phyloP scores from a whole-genome alignment of 1,139 yeast genomes.

The Debaryomyces udenii region DNA sequence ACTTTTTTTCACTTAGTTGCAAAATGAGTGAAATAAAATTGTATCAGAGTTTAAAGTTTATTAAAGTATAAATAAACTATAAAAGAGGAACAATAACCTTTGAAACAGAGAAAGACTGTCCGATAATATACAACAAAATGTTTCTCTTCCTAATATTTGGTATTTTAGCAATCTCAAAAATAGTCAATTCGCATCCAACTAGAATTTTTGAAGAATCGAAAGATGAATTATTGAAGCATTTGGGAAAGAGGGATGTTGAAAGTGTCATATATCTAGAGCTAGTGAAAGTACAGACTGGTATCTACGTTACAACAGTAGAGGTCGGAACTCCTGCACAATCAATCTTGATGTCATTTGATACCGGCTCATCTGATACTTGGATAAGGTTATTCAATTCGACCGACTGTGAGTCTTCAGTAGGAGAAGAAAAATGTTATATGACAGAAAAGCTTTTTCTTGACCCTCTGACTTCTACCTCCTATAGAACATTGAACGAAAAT shows the following conservation, averaged over 20 bases:
- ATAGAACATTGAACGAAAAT: not conserved
- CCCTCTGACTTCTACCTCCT: constrained; percentile 5
- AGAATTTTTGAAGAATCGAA: not conserved
- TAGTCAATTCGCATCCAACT: constrained; percentile 4
- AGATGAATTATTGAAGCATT: too few relatives aligned
- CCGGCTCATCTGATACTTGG: constrained; percentile 16
- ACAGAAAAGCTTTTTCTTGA: constrained; percentile 6
- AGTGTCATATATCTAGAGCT: constrained; percentile 5
- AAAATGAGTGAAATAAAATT: constrained; percentile 6
- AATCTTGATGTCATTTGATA: constrained; percentile 12
- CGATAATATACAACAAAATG: not conserved
- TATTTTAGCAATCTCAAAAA: not conserved
- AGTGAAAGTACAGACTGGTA: constrained; percentile 10
- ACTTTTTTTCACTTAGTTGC: not conserved
- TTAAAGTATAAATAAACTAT: not conserved
- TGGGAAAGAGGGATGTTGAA: not conserved
- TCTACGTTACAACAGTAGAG: constrained; percentile 7
- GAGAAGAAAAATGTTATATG: constrained; percentile 5
- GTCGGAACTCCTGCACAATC: constrained; percentile 13
- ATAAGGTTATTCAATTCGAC: constrained; percentile 9
- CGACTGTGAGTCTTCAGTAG: constrained; percentile 5
- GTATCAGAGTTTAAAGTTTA: constrained; percentile 1
- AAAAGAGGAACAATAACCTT: not conserved
- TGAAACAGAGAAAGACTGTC: not conserved
- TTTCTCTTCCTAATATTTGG: not conserved